phyloP scores from a whole-genome alignment of 139 green algal species.

The Coccomyxa sp. region DNA sequence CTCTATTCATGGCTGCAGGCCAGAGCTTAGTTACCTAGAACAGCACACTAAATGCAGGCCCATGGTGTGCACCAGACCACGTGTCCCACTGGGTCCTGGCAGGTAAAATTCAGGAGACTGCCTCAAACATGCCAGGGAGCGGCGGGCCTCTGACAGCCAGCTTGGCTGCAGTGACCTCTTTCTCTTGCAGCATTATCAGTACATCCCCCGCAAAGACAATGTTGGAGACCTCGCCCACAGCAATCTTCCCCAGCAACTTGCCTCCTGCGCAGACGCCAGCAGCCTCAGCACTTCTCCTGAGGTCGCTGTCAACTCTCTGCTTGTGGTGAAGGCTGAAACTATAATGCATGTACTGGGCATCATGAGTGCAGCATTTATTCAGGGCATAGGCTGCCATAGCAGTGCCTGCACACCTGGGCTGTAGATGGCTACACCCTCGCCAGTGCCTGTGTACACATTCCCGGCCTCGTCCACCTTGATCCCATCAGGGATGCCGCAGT shows the following conservation, averaged over 20 bases:
- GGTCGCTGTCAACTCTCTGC: too few species aligned
- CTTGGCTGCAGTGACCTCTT: neutral
- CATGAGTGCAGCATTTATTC: neutral
- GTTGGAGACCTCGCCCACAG: neutral
- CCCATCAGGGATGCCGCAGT: neutral
- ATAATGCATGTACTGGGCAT: neutral
- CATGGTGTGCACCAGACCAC: too few species aligned
- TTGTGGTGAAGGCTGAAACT: neutral
- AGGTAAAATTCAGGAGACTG: too few species aligned
- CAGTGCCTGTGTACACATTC: neutral
- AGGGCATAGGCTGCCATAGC: neutral
- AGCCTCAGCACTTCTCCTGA: neutral
- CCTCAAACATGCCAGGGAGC: neutral
- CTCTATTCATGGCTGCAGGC: too few species aligned
- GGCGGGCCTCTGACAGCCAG: neutral
- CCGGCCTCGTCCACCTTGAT: conserved; percentile 2
- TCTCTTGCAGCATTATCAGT: conserved; percentile 1
- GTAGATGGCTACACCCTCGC: neutral
- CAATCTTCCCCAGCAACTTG: neutral
- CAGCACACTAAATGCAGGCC: too few species aligned
- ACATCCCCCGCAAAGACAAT: neutral
- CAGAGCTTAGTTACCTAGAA: too few species aligned
- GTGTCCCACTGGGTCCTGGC: too few species aligned
- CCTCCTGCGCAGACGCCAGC: neutral
- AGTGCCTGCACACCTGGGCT: neutral